Conservation (phyloP, 768 basidiomycete species). For the Boletus rubroflammeus region DNA sequence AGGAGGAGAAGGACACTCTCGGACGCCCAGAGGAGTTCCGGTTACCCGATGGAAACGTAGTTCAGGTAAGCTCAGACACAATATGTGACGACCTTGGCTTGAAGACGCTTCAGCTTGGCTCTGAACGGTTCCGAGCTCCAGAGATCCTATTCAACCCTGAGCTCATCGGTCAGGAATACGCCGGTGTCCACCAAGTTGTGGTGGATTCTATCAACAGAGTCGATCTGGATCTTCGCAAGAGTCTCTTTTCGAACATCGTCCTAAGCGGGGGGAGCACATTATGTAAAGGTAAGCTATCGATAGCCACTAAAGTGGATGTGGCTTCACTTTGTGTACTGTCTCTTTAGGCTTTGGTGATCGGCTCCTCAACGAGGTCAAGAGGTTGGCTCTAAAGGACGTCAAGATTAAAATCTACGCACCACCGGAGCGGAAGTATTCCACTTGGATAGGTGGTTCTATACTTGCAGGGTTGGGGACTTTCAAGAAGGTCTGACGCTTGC, state of each 20-base stretch:
- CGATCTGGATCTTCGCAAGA: conserved; percentile 94
- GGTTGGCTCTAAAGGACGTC: conserved; percentile 89
- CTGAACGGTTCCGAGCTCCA: conserved; percentile 94
- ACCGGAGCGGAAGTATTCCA: conserved; percentile 98
- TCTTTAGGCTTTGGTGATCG: conserved; percentile 88
- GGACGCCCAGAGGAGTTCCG: conserved; percentile 84
- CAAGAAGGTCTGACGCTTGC: conserved; percentile 68
- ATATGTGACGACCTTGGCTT: conserved; percentile 11
- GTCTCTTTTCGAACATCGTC: conserved; percentile 93
- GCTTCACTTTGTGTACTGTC: conserved; percentile 17
- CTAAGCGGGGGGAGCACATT: conserved; percentile 95
- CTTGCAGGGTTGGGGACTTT: conserved; percentile 94
- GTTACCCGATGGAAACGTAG: conserved; percentile 90
- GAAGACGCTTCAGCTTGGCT: conserved; percentile 62
- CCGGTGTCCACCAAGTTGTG: conserved; percentile 96
- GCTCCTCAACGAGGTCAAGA: conserved; percentile 94
- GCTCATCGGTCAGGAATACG: conserved; percentile 92
- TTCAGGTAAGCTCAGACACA: conserved; percentile 59
- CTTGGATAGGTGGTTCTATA: conserved; percentile 97
- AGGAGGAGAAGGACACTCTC: conserved; percentile 89
- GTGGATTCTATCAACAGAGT: conserved; percentile 98
- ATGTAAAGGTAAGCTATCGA: conserved; percentile 66
- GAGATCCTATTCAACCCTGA: conserved; percentile 98
- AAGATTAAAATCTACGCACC: conserved; percentile 99
- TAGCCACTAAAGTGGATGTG: conserved; percentile 3